These are phyloP conservation scores for Blastobotrys raffinosifermentans DNA, from an alignment of 1,139 yeast species.

Conservation along the genomic window DNA sequence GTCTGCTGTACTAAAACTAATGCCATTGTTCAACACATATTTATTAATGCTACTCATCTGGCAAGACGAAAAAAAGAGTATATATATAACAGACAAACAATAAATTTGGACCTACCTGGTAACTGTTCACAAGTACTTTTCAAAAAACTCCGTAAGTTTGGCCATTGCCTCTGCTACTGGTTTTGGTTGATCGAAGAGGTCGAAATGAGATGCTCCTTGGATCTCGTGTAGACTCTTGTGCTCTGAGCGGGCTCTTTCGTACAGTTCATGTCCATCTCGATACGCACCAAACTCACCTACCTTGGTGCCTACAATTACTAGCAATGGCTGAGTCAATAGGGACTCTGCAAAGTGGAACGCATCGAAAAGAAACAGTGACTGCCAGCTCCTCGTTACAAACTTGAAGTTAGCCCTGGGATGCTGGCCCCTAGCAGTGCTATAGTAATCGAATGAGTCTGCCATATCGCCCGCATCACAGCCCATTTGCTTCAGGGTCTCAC, in stretches of 20 bases:
- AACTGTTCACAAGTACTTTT: too few relatives aligned
- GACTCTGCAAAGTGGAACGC: slow-evolving; percentile 1
- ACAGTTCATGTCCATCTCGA: slow-evolving; percentile 2
- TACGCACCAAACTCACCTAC: slow-evolving; percentile 3
- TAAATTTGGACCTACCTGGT: too few relatives aligned
- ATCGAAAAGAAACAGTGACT: not conserved
- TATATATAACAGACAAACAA: not conserved
- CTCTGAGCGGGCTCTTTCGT: not conserved
- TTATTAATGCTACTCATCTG: not conserved
- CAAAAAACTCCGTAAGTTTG: not conserved
- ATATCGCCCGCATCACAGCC: not conserved
- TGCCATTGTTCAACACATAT: not conserved
- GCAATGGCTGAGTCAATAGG: slow-evolving; percentile 1
- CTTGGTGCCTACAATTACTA: slow-evolving; percentile 1
- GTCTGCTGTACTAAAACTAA: slow-evolving; percentile 66
- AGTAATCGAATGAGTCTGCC: slow-evolving; percentile 1
- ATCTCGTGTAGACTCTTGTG: slow-evolving; percentile 1
- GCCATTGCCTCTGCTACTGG: not conserved
- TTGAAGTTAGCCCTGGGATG: not conserved
- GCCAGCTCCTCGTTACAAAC: not conserved
- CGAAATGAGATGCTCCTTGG: not conserved
- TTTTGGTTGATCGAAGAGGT: slow-evolving; percentile 2
- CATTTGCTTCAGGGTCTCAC: not conserved
- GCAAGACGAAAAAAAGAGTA: not conserved
- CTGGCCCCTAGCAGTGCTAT: not conserved